Evolutionary conservation across 176 grass and related monocot species (phyloP).

Genomic region (Avena insularis): DNA sequence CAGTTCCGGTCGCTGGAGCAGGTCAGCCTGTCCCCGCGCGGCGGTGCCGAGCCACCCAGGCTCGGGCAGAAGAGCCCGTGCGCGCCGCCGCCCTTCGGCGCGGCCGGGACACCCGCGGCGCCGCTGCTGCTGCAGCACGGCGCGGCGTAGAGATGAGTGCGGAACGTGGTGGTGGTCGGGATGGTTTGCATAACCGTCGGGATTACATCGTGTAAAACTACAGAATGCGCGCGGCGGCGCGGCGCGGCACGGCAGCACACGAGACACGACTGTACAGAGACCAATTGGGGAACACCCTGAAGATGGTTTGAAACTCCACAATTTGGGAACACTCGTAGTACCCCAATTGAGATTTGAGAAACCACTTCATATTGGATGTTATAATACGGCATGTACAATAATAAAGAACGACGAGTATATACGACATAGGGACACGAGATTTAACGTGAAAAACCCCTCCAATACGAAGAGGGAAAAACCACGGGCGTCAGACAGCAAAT

Average conservation of each 20-base stretch:
- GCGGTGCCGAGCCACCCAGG: conserved; percentile 6
- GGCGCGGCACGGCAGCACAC: background rate
- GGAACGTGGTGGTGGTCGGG: background rate
- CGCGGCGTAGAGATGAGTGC: conserved; percentile 32
- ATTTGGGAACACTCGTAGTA: background rate
- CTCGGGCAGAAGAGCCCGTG: conserved; percentile 41
- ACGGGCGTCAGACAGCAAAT: background rate
- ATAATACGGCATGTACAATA: too few relatives aligned
- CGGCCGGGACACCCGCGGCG: conserved; percentile 1
- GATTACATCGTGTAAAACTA: background rate
- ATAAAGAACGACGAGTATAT: too few relatives aligned
- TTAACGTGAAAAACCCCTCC: too few relatives aligned
- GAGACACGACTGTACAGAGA: background rate
- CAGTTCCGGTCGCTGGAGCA: conserved; percentile 73
- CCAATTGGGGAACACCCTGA: background rate
- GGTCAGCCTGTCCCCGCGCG: conserved; percentile 77
- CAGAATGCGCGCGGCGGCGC: background rate
- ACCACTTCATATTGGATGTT: too few relatives aligned
- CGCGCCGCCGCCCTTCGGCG: conserved; percentile 14
- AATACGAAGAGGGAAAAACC: too few relatives aligned
- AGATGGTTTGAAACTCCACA: background rate
- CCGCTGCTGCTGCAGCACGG: conserved; percentile 35
- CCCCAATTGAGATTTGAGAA: too few relatives aligned
- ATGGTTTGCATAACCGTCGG: background rate
- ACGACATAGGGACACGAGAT: too few relatives aligned